Base-by-base conservation (phyloP, 495 filamentous ascomycete genomes). In the Staphylotrichum longicolle region DNA sequence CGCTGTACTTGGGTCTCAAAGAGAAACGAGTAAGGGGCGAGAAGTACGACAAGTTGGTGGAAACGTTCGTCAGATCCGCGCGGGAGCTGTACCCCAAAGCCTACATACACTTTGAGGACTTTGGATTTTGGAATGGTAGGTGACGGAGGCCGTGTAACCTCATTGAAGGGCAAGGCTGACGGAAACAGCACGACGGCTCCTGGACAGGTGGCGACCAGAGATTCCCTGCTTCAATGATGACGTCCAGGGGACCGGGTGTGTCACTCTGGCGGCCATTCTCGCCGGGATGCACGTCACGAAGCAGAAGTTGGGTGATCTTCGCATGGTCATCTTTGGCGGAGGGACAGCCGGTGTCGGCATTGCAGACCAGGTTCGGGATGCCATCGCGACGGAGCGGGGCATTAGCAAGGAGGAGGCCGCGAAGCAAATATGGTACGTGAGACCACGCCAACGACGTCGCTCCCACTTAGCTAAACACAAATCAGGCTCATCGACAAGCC, bases 181-280 rank as follows among this genome's bases (percentile, higher is more conserved):
- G 0, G 20, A 20, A 4, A n/a, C 54, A 82, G 74, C 74, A 39
- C 72, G 87, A 37, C 80, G 88, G 20, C 84, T 96, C 5, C 77
- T 96, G 7, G 88, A 96, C 58, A 85, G 82, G 40, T 95, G 91
- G 64, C 78, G 85, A 5, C 76, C 85, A 0, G 61, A 87, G 27
- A 85, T 95, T 6, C 78, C 92, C 0, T 96, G 91, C 70, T 94
- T 96, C 79, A 96, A 96, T 62, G 91, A 96, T 56, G 91, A 96
- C 73, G 86, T 96, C 1, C 92, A 96, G 70, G 91, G 91, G 3
- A 96, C 92, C 1, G 91, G 92, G 0, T 90, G 88, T 41, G 90
- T 96, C 3, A 95, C 91, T 0, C 77, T 96, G 4, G 91, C 91
- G 0, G 91, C 87, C 0, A 86, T 96, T 61, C 83, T 89, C 73